Conservation (phyloP, 306 rosid genomes). For the Cucurbita ficifolia region DNA sequence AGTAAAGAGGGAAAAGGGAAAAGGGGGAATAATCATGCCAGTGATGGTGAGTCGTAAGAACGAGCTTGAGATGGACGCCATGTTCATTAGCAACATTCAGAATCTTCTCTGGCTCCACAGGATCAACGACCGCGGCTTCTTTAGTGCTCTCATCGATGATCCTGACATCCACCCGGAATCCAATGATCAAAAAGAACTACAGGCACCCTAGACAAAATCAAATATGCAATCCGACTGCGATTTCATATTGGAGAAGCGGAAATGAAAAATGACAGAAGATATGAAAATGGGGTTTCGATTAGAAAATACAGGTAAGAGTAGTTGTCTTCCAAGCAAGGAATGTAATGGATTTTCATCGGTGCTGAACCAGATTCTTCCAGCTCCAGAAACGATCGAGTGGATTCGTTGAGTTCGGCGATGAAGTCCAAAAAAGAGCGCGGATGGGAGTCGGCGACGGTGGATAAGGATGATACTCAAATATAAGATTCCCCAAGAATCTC, state of each 20-base stretch:
- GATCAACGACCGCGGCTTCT: constrained; percentile 86
- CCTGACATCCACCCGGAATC: constrained; percentile 15
- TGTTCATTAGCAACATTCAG: constrained; percentile 45
- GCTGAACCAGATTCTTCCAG: background rate
- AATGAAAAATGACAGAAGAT: background rate
- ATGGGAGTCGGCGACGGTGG: background rate
- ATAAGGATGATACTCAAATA: too few species aligned
- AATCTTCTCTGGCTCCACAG: constrained; percentile 79
- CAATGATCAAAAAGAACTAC: background rate
- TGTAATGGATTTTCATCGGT: constrained; percentile 23
- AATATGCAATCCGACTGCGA: background rate
- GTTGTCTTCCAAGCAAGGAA: constrained; percentile 39
- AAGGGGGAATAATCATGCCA: constrained; percentile 21
- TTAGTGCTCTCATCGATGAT: constrained; percentile 61
- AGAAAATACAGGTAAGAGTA: constrained; percentile 33
- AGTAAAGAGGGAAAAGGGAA: background rate
- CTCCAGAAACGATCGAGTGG: background rate
- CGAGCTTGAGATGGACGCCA: constrained; percentile 53
- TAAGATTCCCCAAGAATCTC: too few species aligned
- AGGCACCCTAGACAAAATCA: background rate
- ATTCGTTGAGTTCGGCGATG: background rate
- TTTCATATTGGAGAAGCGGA: background rate
- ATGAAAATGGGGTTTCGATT: background rate
- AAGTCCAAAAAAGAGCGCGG: background rate
- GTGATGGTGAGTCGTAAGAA: constrained; percentile 97